Evolutionary conservation across 2,329 filamentous ascomycete species (phyloP), one percentile per base, ranked within the genome.

Genomic region (Pseudocercospora cruenta): DNA sequence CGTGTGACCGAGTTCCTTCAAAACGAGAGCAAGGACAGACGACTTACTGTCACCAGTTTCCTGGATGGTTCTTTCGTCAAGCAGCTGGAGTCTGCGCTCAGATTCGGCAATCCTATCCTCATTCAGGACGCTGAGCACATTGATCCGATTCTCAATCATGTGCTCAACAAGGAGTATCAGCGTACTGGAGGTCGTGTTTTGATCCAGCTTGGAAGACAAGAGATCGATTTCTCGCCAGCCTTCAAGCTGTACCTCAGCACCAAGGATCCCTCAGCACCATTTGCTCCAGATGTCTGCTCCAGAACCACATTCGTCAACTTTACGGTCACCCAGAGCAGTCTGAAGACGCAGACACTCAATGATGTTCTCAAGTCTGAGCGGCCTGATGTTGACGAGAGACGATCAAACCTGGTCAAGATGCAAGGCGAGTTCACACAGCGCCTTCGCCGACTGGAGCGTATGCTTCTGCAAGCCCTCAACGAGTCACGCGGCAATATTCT

Each of bases 401-500:
- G 95, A 64, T 96, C 94, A 39, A 98, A 99, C 78, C 89, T 99
- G 71, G 96, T 98, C 86, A 99, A 99, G 82, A 88, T 97, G 74
- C 95, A 99, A 82, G 95, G 95, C 75, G 96, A 99, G 81, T 99
- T 99, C 86, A 97, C 96, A 82, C 90, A 98, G n/a, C 94, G 97
- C 80, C 87, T 99, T 51, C 91, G 95, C 69, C 92, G 96, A 79
- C 87, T 99, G 28, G 96, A 99, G 84, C 97, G 97, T 82, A 90
- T 92, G 64, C 85, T 99, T 60, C 83, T 99, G 57, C 93, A 97
- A 78, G 94, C 96, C 26, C 89, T 99, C 76, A 99, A 99, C 76
- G 94, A 97, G 80, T 98, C 94, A 63, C 92, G 93, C 59, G 95
- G 95, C 72, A 99, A 99, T 75, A 99, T 99, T 73, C 87, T 99